phyloP scores from a whole-genome alignment of 352 stramenopile species.

The Aphanomyces invadans region DNA sequence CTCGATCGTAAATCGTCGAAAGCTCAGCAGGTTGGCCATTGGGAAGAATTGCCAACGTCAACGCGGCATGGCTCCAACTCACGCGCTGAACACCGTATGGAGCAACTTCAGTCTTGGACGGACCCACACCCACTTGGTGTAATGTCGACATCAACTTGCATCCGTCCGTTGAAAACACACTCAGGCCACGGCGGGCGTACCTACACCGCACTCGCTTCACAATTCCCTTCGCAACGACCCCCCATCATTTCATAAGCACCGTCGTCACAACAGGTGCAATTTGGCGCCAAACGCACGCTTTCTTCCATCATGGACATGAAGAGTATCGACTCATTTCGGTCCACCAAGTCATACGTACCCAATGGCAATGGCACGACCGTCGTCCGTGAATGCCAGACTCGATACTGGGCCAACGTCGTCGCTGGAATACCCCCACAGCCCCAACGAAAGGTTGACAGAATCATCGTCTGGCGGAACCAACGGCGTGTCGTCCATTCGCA shows the following conservation, averaged over 20 bases:
- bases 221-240: no score
- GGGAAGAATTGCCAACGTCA: conserved; percentile 49
- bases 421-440: conserved; percentile 49
- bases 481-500: no score
- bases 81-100: conserved; percentile 47
- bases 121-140: conserved; percentile 36
- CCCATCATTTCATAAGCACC: no score
- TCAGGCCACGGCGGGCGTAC: conserved; percentile 66
- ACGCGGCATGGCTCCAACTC: conserved; percentile 55
- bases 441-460: conserved; percentile 33
- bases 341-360: no score
- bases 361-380: conserved; percentile 49
- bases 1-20: conserved; percentile 28
- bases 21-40: conserved; percentile 28
- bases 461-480: no score
- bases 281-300: no score
- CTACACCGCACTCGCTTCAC: no score
- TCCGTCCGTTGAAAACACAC: conserved; percentile 69
- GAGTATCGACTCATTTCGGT: no score
- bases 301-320: no score
- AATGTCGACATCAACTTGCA: conserved; percentile 78
- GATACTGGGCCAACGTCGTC: conserved; percentile 53
- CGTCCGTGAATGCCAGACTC: conserved; percentile 55
- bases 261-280: no score
- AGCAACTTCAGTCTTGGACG: conserved; percentile 46